Conservation (phyloP, 2,329 filamentous ascomycete genomes). For the Laburnicola sp. region DNA sequence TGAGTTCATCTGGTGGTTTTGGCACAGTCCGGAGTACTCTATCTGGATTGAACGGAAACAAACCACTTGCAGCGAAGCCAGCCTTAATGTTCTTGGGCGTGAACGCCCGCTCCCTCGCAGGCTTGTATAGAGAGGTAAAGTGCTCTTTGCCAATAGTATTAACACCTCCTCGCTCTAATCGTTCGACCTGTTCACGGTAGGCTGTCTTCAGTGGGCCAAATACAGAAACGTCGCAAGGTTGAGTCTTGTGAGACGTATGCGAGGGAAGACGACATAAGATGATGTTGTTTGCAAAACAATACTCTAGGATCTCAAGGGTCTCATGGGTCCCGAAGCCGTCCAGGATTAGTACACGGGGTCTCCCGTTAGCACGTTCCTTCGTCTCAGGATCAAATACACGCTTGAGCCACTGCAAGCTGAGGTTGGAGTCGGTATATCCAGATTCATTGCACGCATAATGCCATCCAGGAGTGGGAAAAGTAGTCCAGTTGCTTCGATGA, state of each 20-base stretch:
- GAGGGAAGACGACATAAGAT: constrained; percentile 32
- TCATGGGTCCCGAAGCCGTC: constrained; percentile 28
- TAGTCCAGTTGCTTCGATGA: constrained; percentile 16
- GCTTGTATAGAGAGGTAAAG: constrained; percentile 30
- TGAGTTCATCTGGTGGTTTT: constrained; percentile 17
- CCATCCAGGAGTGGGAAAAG: constrained; percentile 16
- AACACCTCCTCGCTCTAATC: constrained; percentile 19
- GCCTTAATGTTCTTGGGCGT: constrained; percentile 29
- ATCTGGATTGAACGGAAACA: constrained; percentile 30
- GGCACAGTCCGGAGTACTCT: constrained; percentile 30
- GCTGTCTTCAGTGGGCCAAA: constrained; percentile 27
- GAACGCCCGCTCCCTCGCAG: constrained; percentile 15
- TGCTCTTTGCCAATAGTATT: constrained; percentile 28
- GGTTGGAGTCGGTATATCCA: constrained; percentile 30
- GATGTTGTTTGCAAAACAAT: constrained; percentile 40
- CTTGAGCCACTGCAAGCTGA: constrained; percentile 41
- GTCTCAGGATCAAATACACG: too few relatives aligned
- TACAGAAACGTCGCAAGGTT: constrained; percentile 24
- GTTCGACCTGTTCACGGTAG: constrained; percentile 28
- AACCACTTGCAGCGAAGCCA: constrained; percentile 23
- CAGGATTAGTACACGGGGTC: neutral
- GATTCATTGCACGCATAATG: constrained; percentile 12
- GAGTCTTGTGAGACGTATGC: constrained; percentile 7
- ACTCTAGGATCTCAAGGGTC: constrained; percentile 37
- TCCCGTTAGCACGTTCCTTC: neutral